A percentile compares a stretch with the other conserved stretches of the same genome.
These are phyloP conservation scores for Lactarius deliciosus DNA, from an alignment of 768 basidiomycete species.

Conservation along the genomic window DNA sequence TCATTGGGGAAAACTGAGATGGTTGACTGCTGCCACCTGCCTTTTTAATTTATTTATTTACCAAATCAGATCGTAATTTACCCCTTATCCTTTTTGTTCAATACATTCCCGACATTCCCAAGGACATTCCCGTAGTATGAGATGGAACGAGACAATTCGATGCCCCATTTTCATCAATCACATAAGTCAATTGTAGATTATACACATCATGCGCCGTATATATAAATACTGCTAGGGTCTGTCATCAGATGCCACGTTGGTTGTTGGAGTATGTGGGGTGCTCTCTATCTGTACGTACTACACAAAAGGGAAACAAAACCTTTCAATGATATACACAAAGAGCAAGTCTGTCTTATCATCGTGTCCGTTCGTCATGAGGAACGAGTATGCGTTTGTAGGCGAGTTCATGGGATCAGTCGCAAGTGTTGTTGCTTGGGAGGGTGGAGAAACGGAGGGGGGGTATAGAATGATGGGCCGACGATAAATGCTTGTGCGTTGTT, in stretches of 20 bases:
- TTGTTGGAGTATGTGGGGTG: slow-evolving; percentile 16
- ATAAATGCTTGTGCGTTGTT: slow-evolving; percentile 15
- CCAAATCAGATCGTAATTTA: too few species aligned
- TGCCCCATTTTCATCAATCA: slow-evolving; percentile 7
- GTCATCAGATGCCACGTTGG: slow-evolving; percentile 12
- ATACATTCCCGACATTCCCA: too few species aligned
- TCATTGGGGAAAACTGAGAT: too few species aligned
- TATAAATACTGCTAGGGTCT: slow-evolving; percentile 27
- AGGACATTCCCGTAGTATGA: neutral
- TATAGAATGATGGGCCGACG: slow-evolving; percentile 5
- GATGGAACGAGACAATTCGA: neutral
- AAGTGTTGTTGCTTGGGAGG: slow-evolving; percentile 5
- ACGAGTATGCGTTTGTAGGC: slow-evolving; percentile 15
- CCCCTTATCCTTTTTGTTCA: too few species aligned
- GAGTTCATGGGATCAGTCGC: neutral
- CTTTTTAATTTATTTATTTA: too few species aligned
- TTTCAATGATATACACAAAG: slow-evolving; percentile 25
- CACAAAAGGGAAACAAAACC: slow-evolving; percentile 8
- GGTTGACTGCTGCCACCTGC: too few species aligned
- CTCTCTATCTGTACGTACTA: slow-evolving; percentile 24
- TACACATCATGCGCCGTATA: slow-evolving; percentile 26
- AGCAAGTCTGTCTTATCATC: slow-evolving; percentile 18
- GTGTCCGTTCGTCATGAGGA: slow-evolving; percentile 16
- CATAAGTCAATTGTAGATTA: slow-evolving; percentile 29
- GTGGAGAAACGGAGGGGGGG: neutral